Percentiles rank a stretch among this genome's conserved stretches.
Evolutionary conservation across 2,329 filamentous ascomycete species (phyloP).

Genomic region (Chaetomium sp.): DNA sequence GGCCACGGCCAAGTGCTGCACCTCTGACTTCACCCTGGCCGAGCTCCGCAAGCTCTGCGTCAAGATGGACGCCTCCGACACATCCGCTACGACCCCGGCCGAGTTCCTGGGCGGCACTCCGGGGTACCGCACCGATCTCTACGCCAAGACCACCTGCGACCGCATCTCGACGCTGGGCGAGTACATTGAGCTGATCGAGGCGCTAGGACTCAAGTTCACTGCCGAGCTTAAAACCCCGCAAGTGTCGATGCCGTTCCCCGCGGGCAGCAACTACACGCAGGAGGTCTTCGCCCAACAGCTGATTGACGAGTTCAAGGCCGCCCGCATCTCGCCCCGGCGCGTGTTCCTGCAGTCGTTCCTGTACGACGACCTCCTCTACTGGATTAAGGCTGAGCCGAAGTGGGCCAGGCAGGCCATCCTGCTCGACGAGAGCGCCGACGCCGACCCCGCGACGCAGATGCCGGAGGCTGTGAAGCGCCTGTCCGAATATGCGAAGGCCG

Average conservation of each 20-base stretch:
- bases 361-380: conserved; percentile 59
- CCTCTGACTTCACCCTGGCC: conserved; percentile 60
- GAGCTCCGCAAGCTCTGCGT: conserved; percentile 63
- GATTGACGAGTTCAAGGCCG: conserved; percentile 51
- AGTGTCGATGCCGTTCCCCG: conserved; percentile 62
- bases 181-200: conserved; percentile 54
- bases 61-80: conserved; percentile 62
- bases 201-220: conserved; percentile 55
- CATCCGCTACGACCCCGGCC: conserved; percentile 48
- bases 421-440: conserved; percentile 57
- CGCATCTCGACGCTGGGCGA: conserved; percentile 55
- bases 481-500: conserved; percentile 47
- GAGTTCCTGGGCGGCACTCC: conserved; percentile 55
- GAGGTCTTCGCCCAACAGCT: conserved; percentile 58
- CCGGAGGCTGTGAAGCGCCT: conserved; percentile 50
- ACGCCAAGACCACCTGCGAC: conserved; percentile 52
- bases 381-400: conserved; percentile 54
- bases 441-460: conserved; percentile 45
- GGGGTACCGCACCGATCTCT: conserved; percentile 58
- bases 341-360: conserved; percentile 62
- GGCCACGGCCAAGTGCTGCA: conserved; percentile 63
- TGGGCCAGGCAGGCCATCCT: conserved; percentile 58
- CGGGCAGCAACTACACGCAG: conserved; percentile 55
- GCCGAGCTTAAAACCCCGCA: conserved; percentile 62
- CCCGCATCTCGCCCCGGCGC: conserved; percentile 45